phyloP scores from a whole-genome alignment of 495 filamentous ascomycete species.

The Amorphotheca resinae region DNA sequence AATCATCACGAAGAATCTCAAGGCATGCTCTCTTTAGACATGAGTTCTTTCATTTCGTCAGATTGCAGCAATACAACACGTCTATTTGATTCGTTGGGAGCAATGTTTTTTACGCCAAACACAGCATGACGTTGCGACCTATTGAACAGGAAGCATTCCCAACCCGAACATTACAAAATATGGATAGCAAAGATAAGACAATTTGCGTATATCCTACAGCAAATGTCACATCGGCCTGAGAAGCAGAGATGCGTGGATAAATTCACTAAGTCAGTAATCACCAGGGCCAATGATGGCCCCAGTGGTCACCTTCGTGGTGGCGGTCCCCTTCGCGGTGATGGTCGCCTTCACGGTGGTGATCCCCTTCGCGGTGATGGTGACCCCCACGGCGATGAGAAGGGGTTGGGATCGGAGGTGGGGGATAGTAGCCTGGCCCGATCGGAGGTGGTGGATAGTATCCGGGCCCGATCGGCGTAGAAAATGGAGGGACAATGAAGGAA shows the following conservation, averaged over 20 bases:
- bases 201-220: neutral
- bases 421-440: no score
- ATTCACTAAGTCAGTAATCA: neutral
- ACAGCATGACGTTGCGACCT: neutral
- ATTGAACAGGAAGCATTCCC: neutral
- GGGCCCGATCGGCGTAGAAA: no score
- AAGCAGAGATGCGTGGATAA: slow-evolving; percentile 3
- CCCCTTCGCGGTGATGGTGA: neutral
- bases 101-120: neutral
- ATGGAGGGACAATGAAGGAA: no score
- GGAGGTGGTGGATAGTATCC: no score
- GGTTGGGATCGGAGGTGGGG: no score
- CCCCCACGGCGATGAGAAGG: neutral
- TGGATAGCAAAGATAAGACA: neutral
- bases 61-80: no score
- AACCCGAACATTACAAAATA: neutral
- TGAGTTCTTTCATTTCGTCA: no score
- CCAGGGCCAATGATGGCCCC: slow-evolving; percentile 4
- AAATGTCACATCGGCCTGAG: slow-evolving; percentile 4
- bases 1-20: no score
- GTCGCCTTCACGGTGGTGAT: neutral
- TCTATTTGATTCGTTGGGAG: neutral
- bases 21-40: no score
- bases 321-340: neutral
- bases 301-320: neutral